Conservation (phyloP, 768 basidiomycete species). For the Termitomyces sp. region DNA sequence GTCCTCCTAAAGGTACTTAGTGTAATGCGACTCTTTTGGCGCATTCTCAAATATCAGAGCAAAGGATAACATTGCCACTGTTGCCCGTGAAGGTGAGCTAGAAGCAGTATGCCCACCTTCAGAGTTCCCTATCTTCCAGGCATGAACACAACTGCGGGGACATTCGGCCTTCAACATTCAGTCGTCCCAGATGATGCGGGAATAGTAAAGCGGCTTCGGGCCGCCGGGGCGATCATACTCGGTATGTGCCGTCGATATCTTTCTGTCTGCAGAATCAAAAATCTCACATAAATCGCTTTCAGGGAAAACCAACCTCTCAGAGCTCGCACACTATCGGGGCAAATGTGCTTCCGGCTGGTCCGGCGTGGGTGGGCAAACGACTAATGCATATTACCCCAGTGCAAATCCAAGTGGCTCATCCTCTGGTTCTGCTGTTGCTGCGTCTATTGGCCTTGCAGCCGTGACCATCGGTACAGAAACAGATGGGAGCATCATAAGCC, state of each 20-base stretch:
- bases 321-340: constrained; percentile 47
- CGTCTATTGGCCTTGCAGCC: constrained; percentile 44
- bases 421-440: constrained; percentile 50
- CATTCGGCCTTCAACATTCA: constrained; percentile 33
- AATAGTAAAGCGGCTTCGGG: constrained; percentile 35
- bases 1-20: constrained; percentile 39
- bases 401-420: constrained; percentile 55
- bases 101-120: neutral
- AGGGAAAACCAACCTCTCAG: constrained; percentile 54
- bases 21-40: neutral
- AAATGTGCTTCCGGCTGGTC: constrained; percentile 38
- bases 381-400: constrained; percentile 26
- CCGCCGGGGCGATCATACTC: constrained; percentile 39
- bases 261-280: neutral
- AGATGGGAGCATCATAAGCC: constrained; percentile 49
- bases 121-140: constrained; percentile 19
- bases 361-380: constrained; percentile 21
- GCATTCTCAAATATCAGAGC: neutral
- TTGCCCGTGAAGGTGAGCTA: constrained; percentile 35
- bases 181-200: constrained; percentile 41
- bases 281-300: neutral
- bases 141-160: constrained; percentile 42
- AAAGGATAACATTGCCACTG: constrained; percentile 43
- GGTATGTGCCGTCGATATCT: constrained; percentile 18
- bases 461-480: constrained; percentile 46